Conservation (phyloP, 306 rosid species). For the Corylus avellana region DNA sequence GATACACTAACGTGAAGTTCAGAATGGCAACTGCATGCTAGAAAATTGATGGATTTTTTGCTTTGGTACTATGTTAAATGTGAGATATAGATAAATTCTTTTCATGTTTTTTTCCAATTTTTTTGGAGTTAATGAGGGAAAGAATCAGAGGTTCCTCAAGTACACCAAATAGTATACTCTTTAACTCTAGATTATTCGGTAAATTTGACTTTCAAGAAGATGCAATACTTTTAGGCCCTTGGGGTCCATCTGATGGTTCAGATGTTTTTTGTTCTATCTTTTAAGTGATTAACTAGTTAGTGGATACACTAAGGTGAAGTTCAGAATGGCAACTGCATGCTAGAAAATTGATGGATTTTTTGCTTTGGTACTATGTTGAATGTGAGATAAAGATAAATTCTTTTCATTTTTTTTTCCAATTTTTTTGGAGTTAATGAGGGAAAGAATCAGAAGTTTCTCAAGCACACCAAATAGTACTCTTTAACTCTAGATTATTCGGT, state of each 20-base stretch:
- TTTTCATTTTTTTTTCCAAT: neutral
- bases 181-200: neutral
- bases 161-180: neutral
- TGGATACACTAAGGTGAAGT: neutral
- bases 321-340: neutral
- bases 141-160: neutral
- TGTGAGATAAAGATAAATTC: neutral
- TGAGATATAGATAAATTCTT: neutral
- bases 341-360: neutral
- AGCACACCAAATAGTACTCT: neutral
- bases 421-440: neutral
- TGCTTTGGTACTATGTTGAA: neutral
- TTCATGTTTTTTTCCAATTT: neutral
- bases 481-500: neutral
- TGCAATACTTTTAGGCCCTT: neutral
- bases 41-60: neutral
- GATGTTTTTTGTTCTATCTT: neutral
- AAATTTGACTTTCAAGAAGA: neutral
- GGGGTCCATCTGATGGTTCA: neutral
- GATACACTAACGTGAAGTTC: neutral
- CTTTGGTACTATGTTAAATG: neutral
- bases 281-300: neutral
- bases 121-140: neutral
- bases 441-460: neutral
- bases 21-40: neutral